A percentile compares a stretch with the other conserved stretches of the same genome.
Conservation (phyloP, 768 basidiomycete genomes). For the Tubosaeta sp. region DNA sequence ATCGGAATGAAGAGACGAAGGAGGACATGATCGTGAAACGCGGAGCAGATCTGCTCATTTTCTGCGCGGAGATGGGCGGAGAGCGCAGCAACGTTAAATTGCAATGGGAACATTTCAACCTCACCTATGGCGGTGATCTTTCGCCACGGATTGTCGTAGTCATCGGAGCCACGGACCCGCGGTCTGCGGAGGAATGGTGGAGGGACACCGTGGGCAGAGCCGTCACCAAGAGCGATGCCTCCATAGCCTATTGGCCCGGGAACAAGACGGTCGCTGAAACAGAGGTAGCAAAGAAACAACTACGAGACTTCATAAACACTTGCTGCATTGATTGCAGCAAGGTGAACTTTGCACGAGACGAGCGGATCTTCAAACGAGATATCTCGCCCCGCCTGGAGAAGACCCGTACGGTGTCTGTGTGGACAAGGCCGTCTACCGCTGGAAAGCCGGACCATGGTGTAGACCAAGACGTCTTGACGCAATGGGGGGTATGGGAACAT, state of each 20-base stretch:
- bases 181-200: slow-evolving; percentile 23
- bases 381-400: slow-evolving; percentile 2
- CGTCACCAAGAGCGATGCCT: slow-evolving; percentile 1
- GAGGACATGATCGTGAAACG: slow-evolving; percentile 12
- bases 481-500: slow-evolving; percentile 21
- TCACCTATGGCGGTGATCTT: slow-evolving; percentile 23
- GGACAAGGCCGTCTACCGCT: background rate
- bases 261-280: background rate
- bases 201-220: background rate
- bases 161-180: slow-evolving; percentile 14
- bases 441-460: background rate
- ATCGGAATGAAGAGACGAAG: slow-evolving; percentile 3
- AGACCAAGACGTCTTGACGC: slow-evolving; percentile 17
- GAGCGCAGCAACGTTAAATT: slow-evolving; percentile 8
- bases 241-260: slow-evolving; percentile 18
- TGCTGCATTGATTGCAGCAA: slow-evolving; percentile 25
- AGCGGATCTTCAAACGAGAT: slow-evolving; percentile 10
- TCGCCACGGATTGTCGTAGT: slow-evolving; percentile 23
- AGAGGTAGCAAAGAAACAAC: slow-evolving; percentile 1
- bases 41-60: slow-evolving; percentile 22
- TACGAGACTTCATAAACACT: slow-evolving; percentile 15
- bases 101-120: slow-evolving; percentile 24
- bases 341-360: slow-evolving; percentile 2
- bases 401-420: background rate
- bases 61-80: slow-evolving; percentile 12